Evolutionary conservation across 1,139 yeast species (phyloP), one percentile per base, ranked within the genome.

Genomic region (Pichia sp.): DNA sequence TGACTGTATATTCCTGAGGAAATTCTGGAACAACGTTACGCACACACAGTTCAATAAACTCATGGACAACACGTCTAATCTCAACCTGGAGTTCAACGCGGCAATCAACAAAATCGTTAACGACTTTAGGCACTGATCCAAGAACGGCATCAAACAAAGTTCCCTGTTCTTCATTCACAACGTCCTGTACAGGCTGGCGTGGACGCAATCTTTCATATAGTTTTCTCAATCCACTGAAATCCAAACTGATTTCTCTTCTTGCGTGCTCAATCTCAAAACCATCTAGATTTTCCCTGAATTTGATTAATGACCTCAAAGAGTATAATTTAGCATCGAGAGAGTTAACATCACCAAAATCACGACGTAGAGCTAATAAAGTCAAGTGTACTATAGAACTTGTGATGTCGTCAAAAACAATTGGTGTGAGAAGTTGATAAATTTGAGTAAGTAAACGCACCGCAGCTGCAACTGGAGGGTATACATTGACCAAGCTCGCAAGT

Each of bases 351-450:
- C 55, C 62, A 46, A 70, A 73, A 7, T 83, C 84, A 49, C 52
- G 65, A 55, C 63, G 71, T 55, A 69, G 66, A 22, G 76, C 82
- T 35, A 62, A 56, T 27, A 88, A 70, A 49, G 94, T 81, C 32
- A 82, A 74, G 52, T 85, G 95, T 6, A 88, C 85, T 39, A 86
- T 77, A 38, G 82, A 76, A 55, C 87, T 95, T 0, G 96, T 95
- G 44, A 88, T 60, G 52, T 86, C 95, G 52, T 87, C 95, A 60
- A 88, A 88, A 1, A 87, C 84, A 9, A 73, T 64, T 1, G 82
- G 74, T 46, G 80, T 78, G 19, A 88, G 72, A 47, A 87, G 64
- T 51, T 85, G 94, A 53, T 86, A 84, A 17, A 88, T 80, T 51
- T 77, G 83, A 18, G 88, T 79, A 24, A 88, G 62, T 13, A 88